phyloP scores from a whole-genome alignment of 345 rosid genomes.

The Aegle marmelos region DNA sequence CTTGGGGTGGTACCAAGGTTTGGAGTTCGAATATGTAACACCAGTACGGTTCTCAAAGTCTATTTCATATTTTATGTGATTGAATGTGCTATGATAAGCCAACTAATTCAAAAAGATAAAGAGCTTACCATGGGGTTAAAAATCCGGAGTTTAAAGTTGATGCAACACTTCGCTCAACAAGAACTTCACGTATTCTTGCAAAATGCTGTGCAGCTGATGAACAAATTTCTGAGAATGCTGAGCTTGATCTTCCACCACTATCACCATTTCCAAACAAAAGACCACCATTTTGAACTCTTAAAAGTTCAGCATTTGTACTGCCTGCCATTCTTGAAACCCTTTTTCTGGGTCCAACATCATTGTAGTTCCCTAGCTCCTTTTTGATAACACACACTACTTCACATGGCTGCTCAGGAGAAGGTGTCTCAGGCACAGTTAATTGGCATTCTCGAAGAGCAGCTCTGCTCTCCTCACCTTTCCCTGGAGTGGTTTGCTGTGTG shows the following conservation, averaged over 20 bases:
- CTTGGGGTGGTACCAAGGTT: not conserved
- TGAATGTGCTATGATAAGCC: not conserved
- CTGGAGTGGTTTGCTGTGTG: slow-evolving; percentile 71
- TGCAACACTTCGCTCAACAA: slow-evolving; percentile 84
- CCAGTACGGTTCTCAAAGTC: not conserved
- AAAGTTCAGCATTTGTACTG: slow-evolving; percentile 49
- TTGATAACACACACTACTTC: slow-evolving; percentile 51
- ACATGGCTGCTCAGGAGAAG: slow-evolving; percentile 93
- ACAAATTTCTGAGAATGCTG: slow-evolving; percentile 84
- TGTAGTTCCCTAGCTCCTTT: slow-evolving; percentile 70
- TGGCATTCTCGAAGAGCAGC: slow-evolving; percentile 62
- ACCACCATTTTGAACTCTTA: slow-evolving; percentile 57
- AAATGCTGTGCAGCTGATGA: slow-evolving; percentile 88
- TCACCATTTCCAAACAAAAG: slow-evolving; percentile 61
- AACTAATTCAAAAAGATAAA: not conserved
- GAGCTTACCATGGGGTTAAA: slow-evolving; percentile 85
- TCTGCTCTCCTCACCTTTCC: slow-evolving; percentile 53
- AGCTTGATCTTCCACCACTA: slow-evolving; percentile 47
- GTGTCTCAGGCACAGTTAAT: slow-evolving; percentile 96
- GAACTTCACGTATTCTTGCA: slow-evolving; percentile 88
- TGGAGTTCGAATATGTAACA: not conserved
- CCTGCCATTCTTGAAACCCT: slow-evolving; percentile 65
- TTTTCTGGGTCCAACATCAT: slow-evolving; percentile 75
- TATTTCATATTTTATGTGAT: not conserved
- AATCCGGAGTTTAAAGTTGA: slow-evolving; percentile 92